phyloP scores from a whole-genome alignment of 2,329 filamentous ascomycete genomes.

The Alternaria brassicicola region DNA sequence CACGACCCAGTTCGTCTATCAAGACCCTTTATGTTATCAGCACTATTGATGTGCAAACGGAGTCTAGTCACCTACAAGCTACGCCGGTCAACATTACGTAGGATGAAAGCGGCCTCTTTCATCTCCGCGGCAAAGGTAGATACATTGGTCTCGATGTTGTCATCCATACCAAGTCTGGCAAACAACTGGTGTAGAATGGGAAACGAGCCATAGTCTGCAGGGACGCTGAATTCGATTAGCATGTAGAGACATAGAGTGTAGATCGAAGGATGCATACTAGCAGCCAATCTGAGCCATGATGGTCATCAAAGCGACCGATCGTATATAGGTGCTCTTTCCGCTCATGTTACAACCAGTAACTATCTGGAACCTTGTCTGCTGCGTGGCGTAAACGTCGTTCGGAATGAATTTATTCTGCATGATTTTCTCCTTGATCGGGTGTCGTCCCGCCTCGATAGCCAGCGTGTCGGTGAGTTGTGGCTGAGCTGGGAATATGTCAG shows the following conservation, averaged over 20 bases:
- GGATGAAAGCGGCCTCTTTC: conserved; percentile 92
- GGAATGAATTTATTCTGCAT: conserved; percentile 75
- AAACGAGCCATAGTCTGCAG: conserved; percentile 81
- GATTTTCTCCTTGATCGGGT: conserved; percentile 79
- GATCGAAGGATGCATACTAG: conserved; percentile 56
- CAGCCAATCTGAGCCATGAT: conserved; percentile 94
- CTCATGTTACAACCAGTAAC: conserved; percentile 99
- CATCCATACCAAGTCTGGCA: conserved; percentile 83
- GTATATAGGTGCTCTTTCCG: conserved; percentile 92
- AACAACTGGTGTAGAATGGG: conserved; percentile 84
- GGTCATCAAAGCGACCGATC: conserved; percentile 79
- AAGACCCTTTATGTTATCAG: conserved; percentile 59
- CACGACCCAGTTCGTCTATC: conserved; percentile 89
- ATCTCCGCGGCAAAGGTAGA: conserved; percentile 96
- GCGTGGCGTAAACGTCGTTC: conserved; percentile 86
- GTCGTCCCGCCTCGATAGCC: conserved; percentile 74
- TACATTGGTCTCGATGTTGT: conserved; percentile 86
- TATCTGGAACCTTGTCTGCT: conserved; percentile 84
- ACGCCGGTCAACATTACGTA: conserved; percentile 77
- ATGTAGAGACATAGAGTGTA: not conserved
- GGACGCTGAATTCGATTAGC: conserved; percentile 59
- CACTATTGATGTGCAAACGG: not conserved
- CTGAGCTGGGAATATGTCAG: conserved; percentile 53
- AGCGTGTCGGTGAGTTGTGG: conserved; percentile 72
- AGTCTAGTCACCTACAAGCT: conserved; percentile 59